Base-by-base conservation (phyloP, 1,139 yeast species). In the Trichomonascaceae sp. region DNA sequence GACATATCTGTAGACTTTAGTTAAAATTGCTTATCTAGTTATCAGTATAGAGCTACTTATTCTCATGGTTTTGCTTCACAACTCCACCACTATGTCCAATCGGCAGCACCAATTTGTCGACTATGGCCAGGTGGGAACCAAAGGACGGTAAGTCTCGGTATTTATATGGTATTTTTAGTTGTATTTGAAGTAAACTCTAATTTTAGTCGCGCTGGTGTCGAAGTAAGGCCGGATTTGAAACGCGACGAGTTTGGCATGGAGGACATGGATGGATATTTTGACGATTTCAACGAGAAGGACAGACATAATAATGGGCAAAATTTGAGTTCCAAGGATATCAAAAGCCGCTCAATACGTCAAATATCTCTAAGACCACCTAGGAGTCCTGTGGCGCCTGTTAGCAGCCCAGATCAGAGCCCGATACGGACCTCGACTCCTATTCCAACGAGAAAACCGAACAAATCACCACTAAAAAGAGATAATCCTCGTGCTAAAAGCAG, bases 231-330 rank as follows among this genome's bases (percentile, higher is more conserved):
- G 54, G 75, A 82, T 67, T 64, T 85, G 47, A 70, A 73, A 38
- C 78, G 81, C 60, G 95, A 87, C 67, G 80, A 79, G 55, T 79
- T 82, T 65, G 85, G 89, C 41, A 81, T 88, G 84, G 96, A 89
- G 65, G 87, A 84, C 62, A 70, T 88, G 45, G 87, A 85, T 61
- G 95, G 84, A 54, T 89, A 85, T 71, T 88, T 87, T 61, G 77
- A 77, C 18, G 68, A 66, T 15, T 57, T 55, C 13, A 55, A 55
- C 17, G 52, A 45, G 1, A n/a, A 22, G 15, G 20, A 18, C 13
- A 38, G 8, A 10, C 45, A 18, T 43, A 17, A 2, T 15, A 43
- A 20, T 15, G 9, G 12, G 15, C 17, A 13, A 15, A 36, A 36
- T 2, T 5, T 4, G 17, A 5, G 2, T 36, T 36, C 41, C 15